Evolutionary conservation across 1,284 basidiomycete genomes (phyloP).

Genomic region (Phylloporus sp.): DNA sequence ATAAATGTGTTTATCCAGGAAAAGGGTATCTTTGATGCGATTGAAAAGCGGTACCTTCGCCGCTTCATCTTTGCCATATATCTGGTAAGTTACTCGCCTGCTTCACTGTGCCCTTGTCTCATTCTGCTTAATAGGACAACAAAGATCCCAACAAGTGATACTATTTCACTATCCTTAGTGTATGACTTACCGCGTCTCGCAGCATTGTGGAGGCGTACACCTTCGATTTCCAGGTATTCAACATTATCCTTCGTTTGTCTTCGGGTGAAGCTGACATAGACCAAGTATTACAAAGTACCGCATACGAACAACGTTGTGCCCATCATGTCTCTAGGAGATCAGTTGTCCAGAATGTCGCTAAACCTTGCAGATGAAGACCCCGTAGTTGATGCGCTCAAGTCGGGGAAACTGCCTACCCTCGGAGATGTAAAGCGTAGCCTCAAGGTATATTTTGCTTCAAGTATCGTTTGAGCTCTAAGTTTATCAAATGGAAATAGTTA

Average conservation of each 20-base stretch:
- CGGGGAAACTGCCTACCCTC: slow-evolving; percentile 69
- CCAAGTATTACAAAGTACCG: slow-evolving; percentile 66
- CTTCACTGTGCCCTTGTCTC: not conserved
- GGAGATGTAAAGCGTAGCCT: slow-evolving; percentile 78
- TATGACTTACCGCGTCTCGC: slow-evolving; percentile 16
- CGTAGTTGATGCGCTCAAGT: slow-evolving; percentile 59
- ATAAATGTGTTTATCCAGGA: slow-evolving; percentile 55
- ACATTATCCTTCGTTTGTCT: not conserved
- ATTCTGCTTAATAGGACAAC: slow-evolving; percentile 59
- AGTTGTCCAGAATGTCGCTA: slow-evolving; percentile 58
- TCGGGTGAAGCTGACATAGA: slow-evolving; percentile 11
- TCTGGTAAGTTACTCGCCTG: slow-evolving; percentile 55
- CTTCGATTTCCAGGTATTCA: slow-evolving; percentile 75
- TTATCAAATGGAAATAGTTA: slow-evolving; percentile 47
- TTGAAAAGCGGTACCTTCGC: slow-evolving; percentile 78
- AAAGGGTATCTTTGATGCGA: slow-evolving; percentile 80
- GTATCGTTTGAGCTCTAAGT: not conserved
- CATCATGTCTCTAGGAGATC: slow-evolving; percentile 72
- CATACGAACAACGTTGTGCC: slow-evolving; percentile 65
- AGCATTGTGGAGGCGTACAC: slow-evolving; percentile 85
- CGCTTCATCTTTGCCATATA: slow-evolving; percentile 86
- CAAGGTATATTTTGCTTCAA: slow-evolving; percentile 53
- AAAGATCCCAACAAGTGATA: slow-evolving; percentile 80
- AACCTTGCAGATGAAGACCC: slow-evolving; percentile 55
- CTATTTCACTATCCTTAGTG: slow-evolving; percentile 29